Conservation (phyloP, 345 rosid genomes). For the Ailanthus altissimus region DNA sequence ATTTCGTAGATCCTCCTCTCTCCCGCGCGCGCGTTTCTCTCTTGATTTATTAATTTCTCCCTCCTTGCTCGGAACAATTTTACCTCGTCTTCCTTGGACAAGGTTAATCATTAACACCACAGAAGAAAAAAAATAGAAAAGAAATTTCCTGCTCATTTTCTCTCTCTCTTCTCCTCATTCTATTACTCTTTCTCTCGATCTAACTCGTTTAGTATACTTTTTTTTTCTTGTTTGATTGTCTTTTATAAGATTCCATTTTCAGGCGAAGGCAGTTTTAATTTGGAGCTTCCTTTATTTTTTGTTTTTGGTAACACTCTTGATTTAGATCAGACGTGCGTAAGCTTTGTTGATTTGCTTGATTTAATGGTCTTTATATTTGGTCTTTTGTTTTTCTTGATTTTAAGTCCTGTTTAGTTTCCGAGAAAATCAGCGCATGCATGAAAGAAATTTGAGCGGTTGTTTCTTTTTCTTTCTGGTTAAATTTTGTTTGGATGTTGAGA, state of each 20-base stretch:
- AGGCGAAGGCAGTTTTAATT: slow-evolving; percentile 11
- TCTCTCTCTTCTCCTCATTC: neutral
- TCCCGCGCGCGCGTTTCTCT: neutral
- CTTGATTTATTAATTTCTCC: slow-evolving; percentile 8
- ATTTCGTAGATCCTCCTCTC: neutral
- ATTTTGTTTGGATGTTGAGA: neutral
- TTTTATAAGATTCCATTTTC: neutral
- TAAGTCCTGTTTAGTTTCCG: neutral
- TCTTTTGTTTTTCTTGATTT: neutral
- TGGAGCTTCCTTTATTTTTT: neutral
- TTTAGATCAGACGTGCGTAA: slow-evolving; percentile 2
- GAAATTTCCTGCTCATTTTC: neutral
- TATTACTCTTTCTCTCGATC: neutral
- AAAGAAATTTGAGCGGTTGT: neutral
- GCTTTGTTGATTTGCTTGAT: neutral
- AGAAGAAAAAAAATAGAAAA: no score
- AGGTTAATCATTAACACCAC: neutral
- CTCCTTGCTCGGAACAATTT: neutral
- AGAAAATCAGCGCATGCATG: neutral
- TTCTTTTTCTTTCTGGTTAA: neutral
- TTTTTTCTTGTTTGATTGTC: neutral
- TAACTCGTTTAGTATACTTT: neutral
- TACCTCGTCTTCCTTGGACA: slow-evolving; percentile 17
- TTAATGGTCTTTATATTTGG: neutral
- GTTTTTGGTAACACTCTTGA: neutral